These are phyloP conservation scores for Elsinoe necatrix DNA, from an alignment of 2,329 filamentous ascomycete species.

Conservation along the genomic window DNA sequence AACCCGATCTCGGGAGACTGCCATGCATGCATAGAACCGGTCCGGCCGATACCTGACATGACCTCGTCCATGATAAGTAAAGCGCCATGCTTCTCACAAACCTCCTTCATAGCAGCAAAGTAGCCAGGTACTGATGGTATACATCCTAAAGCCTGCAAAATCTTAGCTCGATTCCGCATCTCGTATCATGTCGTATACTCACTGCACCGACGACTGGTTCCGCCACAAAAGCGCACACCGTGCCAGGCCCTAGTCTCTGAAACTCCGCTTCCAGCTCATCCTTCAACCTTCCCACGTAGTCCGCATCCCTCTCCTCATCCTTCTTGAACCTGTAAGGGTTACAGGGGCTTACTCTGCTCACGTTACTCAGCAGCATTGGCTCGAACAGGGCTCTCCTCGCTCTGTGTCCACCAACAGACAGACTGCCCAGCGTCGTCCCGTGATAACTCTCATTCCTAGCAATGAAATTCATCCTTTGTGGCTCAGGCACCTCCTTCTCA, in stretches of 20 bases:
- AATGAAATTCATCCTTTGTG: constrained; percentile 53
- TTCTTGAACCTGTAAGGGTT: constrained; percentile 53
- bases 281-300: constrained; percentile 54
- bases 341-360: constrained; percentile 57
- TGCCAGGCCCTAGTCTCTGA: constrained; percentile 52
- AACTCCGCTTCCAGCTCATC: constrained; percentile 62
- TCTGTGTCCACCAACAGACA: constrained; percentile 56
- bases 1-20: constrained; percentile 45
- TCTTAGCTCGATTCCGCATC: not conserved
- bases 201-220: constrained; percentile 66
- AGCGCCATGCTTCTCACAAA: constrained; percentile 64
- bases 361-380: constrained; percentile 44
- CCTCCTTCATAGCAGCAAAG: constrained; percentile 54
- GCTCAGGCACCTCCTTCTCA: constrained; percentile 46
- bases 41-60: constrained; percentile 59
- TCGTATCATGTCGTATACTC: constrained; percentile 26
- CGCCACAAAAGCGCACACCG: constrained; percentile 62
- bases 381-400: constrained; percentile 54
- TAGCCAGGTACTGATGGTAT: constrained; percentile 60
- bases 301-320: constrained; percentile 45
- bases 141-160: constrained; percentile 55
- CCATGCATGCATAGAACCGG: constrained; percentile 53
- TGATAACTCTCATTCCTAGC: constrained; percentile 60
- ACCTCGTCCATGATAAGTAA: constrained; percentile 74
- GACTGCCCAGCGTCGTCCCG: constrained; percentile 59